Evolutionary conservation across 805 yeast genomes (phyloP).

Genomic region (Candida pini): DNA sequence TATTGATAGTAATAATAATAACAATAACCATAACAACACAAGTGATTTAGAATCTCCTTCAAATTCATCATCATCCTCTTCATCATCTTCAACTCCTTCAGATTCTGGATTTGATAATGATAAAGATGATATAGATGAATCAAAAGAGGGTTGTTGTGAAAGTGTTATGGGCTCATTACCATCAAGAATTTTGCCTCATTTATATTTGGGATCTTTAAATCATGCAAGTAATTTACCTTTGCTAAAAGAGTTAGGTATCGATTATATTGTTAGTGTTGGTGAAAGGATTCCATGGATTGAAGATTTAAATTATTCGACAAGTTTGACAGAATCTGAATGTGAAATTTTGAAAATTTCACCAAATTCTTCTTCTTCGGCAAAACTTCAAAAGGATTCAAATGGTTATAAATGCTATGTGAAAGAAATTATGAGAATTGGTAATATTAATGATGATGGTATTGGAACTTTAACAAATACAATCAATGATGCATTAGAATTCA

Average conservation of each 20-base stretch:
- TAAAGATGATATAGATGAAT: background rate
- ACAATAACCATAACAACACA: constrained; percentile 1
- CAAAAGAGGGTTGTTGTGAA: constrained; percentile 27
- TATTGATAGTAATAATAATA: background rate
- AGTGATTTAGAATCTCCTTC: constrained; percentile 3
- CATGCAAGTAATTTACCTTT: constrained; percentile 75
- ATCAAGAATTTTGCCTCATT: constrained; percentile 73
- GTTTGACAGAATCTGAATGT: constrained; percentile 24
- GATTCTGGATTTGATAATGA: background rate
- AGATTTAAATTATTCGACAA: constrained; percentile 12
- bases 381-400: constrained; percentile 11
- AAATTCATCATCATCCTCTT: constrained; percentile 1
- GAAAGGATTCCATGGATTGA: constrained; percentile 66
- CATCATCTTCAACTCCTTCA: background rate
- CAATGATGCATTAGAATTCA: constrained; percentile 57
- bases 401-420: constrained; percentile 30
- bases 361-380: too few relatives aligned
- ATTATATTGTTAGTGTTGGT: constrained; percentile 79
- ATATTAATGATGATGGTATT: constrained; percentile 87
- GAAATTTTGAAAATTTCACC: constrained; percentile 21
- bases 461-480: constrained; percentile 65
- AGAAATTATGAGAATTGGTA: constrained; percentile 56
- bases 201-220: constrained; percentile 76
- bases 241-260: constrained; percentile 60
- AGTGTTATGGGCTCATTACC: constrained; percentile 64